These are phyloP conservation scores for Aspergillus quadrilineatus DNA, from an alignment of 2,329 filamentous ascomycete genomes.

Conservation along the genomic window DNA sequence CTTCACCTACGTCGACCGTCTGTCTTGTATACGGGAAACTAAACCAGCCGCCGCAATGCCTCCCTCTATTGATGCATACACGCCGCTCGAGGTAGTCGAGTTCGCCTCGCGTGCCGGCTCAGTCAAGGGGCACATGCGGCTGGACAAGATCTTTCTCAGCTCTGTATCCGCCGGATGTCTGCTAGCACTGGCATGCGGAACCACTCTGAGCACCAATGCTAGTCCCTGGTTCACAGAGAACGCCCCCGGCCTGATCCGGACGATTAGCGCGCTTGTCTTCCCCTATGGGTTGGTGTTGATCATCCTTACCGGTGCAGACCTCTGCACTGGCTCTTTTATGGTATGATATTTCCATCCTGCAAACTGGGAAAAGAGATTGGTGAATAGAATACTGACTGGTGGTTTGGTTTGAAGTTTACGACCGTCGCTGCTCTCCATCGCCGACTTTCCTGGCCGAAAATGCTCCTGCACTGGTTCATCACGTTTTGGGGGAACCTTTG, in stretches of 20 bases:
- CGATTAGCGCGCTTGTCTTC: slow-evolving; percentile 48
- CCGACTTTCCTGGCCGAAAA: slow-evolving; percentile 36
- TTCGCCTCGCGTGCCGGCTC: slow-evolving; percentile 52
- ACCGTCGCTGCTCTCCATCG: slow-evolving; percentile 47
- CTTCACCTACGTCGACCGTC: background rate
- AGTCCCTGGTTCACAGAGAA: slow-evolving; percentile 52
- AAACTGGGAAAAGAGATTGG: background rate
- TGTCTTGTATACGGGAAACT: background rate
- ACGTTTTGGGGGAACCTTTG: slow-evolving; percentile 53
- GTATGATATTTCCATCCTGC: slow-evolving; percentile 19
- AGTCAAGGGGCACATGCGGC: slow-evolving; percentile 53
- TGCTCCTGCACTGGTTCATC: slow-evolving; percentile 46
- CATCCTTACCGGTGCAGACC: slow-evolving; percentile 50
- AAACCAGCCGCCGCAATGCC: slow-evolving; percentile 8
- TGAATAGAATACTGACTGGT: background rate
- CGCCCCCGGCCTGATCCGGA: slow-evolving; percentile 49
- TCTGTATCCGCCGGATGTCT: slow-evolving; percentile 54
- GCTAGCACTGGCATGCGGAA: slow-evolving; percentile 53
- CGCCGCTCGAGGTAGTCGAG: slow-evolving; percentile 52
- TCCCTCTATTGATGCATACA: slow-evolving; percentile 42
- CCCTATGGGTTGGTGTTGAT: slow-evolving; percentile 53
- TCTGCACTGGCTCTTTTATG: slow-evolving; percentile 51
- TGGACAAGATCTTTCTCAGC: slow-evolving; percentile 55
- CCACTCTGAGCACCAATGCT: slow-evolving; percentile 47
- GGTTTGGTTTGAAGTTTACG: slow-evolving; percentile 36